phyloP scores from a whole-genome alignment of 2,329 filamentous ascomycete species.

The Piedraia hortae region DNA sequence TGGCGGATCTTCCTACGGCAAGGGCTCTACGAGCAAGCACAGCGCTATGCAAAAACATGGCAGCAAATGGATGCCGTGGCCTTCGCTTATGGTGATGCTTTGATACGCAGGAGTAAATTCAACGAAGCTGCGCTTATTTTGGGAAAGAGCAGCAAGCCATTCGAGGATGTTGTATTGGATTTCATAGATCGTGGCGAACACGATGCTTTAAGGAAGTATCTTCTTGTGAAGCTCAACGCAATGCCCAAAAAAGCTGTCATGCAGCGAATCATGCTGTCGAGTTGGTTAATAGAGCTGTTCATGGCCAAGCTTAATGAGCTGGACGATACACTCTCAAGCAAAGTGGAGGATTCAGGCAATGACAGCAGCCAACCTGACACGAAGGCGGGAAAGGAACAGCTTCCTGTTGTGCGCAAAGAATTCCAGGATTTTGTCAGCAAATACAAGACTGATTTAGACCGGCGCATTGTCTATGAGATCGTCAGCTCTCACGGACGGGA shows the following conservation, averaged over 20 bases:
- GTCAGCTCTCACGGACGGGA: conserved; percentile 89
- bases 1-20: conserved; percentile 81
- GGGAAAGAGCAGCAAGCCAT: conserved; percentile 84
- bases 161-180: conserved; percentile 77
- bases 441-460: conserved; percentile 67
- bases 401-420: conserved; percentile 43
- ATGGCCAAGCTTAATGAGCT: conserved; percentile 92
- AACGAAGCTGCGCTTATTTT: conserved; percentile 71
- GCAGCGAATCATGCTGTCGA: conserved; percentile 86
- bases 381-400: conserved; percentile 26
- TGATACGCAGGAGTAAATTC: conserved; percentile 58
- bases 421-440: conserved; percentile 70
- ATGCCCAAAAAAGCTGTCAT: conserved; percentile 65
- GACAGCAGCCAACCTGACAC: not conserved
- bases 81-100: conserved; percentile 68
- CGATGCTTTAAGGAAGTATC: conserved; percentile 71
- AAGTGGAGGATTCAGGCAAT: conserved; percentile 41
- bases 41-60: conserved; percentile 55
- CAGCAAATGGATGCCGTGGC: conserved; percentile 75
- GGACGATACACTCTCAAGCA: conserved; percentile 78
- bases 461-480: conserved; percentile 80
- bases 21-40: conserved; percentile 66
- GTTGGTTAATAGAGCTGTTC: conserved; percentile 84
- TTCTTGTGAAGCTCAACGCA: conserved; percentile 54
- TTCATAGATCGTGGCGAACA: conserved; percentile 78